Conservation (phyloP, 805 yeast species). For the Kodamaea jinghongensis region DNA sequence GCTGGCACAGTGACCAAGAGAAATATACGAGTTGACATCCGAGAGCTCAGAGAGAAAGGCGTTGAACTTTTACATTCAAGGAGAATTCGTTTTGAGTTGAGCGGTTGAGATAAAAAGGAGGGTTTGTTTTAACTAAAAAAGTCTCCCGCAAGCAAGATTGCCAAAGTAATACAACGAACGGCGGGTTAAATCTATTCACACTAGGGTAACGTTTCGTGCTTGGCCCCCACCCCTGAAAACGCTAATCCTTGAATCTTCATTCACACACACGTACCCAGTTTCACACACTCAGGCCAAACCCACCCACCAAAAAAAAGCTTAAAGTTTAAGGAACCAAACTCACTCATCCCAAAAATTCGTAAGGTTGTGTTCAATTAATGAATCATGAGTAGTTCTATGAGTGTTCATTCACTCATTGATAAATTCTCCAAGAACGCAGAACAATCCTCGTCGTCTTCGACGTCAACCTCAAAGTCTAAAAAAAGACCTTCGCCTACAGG, state of each 20-base stretch:
- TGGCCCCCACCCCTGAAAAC: too few relatives aligned
- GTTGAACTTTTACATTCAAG: too few relatives aligned
- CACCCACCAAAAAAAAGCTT: not conserved
- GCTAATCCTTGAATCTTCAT: too few relatives aligned
- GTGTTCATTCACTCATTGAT: slow-evolving; percentile 42
- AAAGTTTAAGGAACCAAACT: not conserved
- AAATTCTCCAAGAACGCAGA: slow-evolving; percentile 16
- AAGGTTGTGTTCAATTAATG: not conserved
- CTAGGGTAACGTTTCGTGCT: too few relatives aligned
- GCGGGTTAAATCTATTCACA: too few relatives aligned
- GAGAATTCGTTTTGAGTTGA: too few relatives aligned
- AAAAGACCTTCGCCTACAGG: slow-evolving; percentile 8
- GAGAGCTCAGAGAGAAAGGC: too few relatives aligned
- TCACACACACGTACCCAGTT: too few relatives aligned
- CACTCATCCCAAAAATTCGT: not conserved
- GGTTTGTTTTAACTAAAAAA: slow-evolving; percentile 10
- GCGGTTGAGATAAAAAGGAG: slow-evolving; percentile 1
- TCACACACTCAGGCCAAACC: slow-evolving; percentile 11
- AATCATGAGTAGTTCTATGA: slow-evolving; percentile 26
- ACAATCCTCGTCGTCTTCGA: slow-evolving; percentile 1
- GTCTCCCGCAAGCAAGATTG: too few relatives aligned
- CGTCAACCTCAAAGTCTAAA: slow-evolving; percentile 5
- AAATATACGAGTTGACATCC: too few relatives aligned
- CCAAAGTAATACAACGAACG: too few relatives aligned
- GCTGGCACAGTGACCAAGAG: too few relatives aligned